Evolutionary conservation across 208 protist species (phyloP).

Genomic region (Acanthamoeba sp.): DNA sequence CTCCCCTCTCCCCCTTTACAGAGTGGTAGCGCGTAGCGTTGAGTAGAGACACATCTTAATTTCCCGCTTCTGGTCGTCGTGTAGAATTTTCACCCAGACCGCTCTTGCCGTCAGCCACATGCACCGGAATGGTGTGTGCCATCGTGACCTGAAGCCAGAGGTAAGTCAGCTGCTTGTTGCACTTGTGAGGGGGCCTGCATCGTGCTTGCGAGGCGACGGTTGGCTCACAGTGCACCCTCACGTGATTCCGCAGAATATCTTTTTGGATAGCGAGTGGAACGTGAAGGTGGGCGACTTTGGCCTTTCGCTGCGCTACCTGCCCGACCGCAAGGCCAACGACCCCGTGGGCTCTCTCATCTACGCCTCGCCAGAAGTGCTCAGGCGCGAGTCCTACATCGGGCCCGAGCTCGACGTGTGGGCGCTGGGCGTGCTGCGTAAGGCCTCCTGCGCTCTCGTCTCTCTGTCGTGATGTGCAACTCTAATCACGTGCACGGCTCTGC

Average conservation of each 20-base stretch:
- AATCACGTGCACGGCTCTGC: background rate
- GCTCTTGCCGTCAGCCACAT: slow-evolving; percentile 15
- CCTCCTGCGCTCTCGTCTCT: background rate
- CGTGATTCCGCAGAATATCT: background rate
- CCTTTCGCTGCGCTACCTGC: background rate
- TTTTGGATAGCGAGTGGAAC: slow-evolving; percentile 43
- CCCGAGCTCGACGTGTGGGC: slow-evolving; percentile 41
- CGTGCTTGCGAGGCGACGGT: background rate
- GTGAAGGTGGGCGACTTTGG: slow-evolving; percentile 56
- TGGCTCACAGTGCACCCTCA: background rate
- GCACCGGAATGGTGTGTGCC: background rate
- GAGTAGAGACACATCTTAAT: too few species aligned
- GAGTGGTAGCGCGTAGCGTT: too few species aligned
- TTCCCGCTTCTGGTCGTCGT: too few species aligned
- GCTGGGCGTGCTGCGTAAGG: background rate
- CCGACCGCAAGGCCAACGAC: slow-evolving; percentile 7
- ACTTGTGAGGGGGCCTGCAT: background rate
- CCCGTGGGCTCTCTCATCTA: slow-evolving; percentile 30
- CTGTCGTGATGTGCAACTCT: too few species aligned
- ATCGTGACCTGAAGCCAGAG: slow-evolving; percentile 44
- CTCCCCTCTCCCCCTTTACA: too few species aligned
- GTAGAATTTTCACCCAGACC: background rate
- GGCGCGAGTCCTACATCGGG: slow-evolving; percentile 11
- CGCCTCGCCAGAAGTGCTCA: slow-evolving; percentile 18
- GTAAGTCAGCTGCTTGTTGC: background rate